Evolutionary conservation across 2,329 filamentous ascomycete species (phyloP).

Genomic region (Colletotrichum sidae): DNA sequence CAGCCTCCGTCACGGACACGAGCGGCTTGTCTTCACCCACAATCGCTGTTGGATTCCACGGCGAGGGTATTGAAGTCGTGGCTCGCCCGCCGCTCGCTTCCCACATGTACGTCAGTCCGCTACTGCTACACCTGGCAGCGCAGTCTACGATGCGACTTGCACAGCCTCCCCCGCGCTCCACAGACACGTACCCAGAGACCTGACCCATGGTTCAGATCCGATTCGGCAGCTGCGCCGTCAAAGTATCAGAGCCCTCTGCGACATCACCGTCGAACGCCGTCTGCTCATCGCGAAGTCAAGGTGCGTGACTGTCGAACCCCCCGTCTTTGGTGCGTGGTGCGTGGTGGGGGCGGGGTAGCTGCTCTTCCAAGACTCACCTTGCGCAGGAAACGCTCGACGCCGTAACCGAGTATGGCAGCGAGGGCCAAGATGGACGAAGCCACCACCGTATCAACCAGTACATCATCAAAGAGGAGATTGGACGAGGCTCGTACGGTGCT

Average conservation of each 20-base stretch:
- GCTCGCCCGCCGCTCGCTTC: conserved; percentile 48
- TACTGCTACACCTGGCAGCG: conserved; percentile 8
- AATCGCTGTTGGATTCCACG: conserved; percentile 36
- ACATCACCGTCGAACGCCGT: conserved; percentile 69
- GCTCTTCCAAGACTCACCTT: conserved; percentile 19
- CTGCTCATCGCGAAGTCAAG: conserved; percentile 69
- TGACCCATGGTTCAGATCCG: conserved; percentile 25
- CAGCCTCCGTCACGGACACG: conserved; percentile 17
- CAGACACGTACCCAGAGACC: conserved; percentile 9
- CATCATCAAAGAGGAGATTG: conserved; percentile 92
- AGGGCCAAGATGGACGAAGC: conserved; percentile 82
- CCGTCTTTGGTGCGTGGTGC: conserved; percentile 1
- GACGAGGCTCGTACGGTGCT: conserved; percentile 93
- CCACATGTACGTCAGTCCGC: conserved; percentile 54
- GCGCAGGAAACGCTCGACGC: conserved; percentile 90
- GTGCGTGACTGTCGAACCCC: conserved; percentile 47
- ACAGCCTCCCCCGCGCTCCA: conserved; percentile 38
- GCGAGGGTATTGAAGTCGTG: conserved; percentile 23
- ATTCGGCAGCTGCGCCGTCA: conserved; percentile 38
- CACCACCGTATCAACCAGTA: conserved; percentile 96
- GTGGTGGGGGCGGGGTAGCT: conserved; percentile 33
- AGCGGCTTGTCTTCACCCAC: conserved; percentile 32
- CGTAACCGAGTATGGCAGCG: conserved; percentile 85
- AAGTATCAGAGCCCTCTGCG: conserved; percentile 65
- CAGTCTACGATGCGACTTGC: conserved; percentile 34